phyloP scores from a whole-genome alignment of 495 filamentous ascomycete genomes.

The Cryomyces antarcticus region DNA sequence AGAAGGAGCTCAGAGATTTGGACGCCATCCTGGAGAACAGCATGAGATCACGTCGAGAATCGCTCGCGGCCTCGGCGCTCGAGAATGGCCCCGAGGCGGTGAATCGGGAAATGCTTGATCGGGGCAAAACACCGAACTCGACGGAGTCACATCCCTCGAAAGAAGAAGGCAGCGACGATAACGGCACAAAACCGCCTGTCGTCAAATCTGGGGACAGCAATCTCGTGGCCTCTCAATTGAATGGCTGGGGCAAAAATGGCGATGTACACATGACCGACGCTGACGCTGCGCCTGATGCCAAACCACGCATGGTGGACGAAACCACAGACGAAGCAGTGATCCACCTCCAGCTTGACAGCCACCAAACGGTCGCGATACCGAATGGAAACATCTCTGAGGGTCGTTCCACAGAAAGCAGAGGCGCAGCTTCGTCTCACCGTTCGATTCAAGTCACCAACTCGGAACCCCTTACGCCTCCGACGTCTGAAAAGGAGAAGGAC shows the following conservation, averaged over 20 bases:
- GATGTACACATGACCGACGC: constrained; percentile 4
- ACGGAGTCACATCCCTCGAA: background rate
- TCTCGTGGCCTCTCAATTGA: background rate
- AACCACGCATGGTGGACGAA: constrained; percentile 1
- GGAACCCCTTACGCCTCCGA: constrained; percentile 5
- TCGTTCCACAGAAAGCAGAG: background rate
- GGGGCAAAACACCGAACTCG: too few relatives aligned
- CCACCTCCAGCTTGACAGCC: background rate
- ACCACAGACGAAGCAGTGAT: constrained; percentile 12
- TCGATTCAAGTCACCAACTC: background rate
- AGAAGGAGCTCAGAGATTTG: constrained; percentile 50
- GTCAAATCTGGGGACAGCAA: background rate
- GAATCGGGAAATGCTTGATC: too few relatives aligned
- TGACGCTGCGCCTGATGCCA: too few relatives aligned
- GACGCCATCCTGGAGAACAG: constrained; percentile 34
- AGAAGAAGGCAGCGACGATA: background rate
- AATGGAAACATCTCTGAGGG: background rate
- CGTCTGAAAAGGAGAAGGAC: constrained; percentile 6
- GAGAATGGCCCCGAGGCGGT: too few relatives aligned
- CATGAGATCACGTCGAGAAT: constrained; percentile 26
- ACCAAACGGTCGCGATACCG: background rate
- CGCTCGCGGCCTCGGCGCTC: constrained; percentile 3
- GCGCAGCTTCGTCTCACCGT: background rate
- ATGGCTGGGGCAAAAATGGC: background rate
- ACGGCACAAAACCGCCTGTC: background rate